Evolutionary conservation across 2,329 filamentous ascomycete species (phyloP).

Genomic region (Pleoardoris graminearum): DNA sequence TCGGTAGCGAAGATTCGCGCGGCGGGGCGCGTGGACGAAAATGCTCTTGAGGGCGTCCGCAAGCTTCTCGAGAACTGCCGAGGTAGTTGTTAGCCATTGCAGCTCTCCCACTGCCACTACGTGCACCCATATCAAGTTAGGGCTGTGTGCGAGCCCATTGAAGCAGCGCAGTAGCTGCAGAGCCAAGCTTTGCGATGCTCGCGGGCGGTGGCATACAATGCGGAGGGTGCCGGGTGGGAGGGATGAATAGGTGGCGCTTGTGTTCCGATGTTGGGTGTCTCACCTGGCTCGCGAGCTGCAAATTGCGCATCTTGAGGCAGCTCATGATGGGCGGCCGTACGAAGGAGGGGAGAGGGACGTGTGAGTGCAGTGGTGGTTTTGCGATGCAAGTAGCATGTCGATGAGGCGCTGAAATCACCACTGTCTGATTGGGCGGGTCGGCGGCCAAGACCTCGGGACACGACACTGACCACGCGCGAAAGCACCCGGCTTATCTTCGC

Average conservation of each 20-base stretch:
- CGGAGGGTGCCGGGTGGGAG: conserved; percentile 29
- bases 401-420: conserved; percentile 13
- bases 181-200: conserved; percentile 6
- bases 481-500: conserved; percentile 32
- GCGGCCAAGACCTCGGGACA: conserved; percentile 32
- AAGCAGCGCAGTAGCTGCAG: neutral
- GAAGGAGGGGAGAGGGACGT: conserved; percentile 32
- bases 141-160: neutral
- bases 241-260: conserved; percentile 16
- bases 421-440: conserved; percentile 27
- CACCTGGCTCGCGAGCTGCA: conserved; percentile 46
- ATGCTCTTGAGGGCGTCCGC: conserved; percentile 71
- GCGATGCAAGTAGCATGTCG: conserved; percentile 28
- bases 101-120: neutral
- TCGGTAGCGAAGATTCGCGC: conserved; percentile 85
- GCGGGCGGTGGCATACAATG: conserved; percentile 12
- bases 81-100: conserved; percentile 37
- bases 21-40: conserved; percentile 83
- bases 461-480: conserved; percentile 22
- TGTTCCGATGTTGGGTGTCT: conserved; percentile 21
- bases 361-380: conserved; percentile 27
- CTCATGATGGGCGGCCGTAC: conserved; percentile 41
- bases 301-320: conserved; percentile 46
- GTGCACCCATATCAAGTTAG: neutral
- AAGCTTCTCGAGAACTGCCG: conserved; percentile 65